Base-by-base conservation (phyloP, 1,284 basidiomycete species). In the Nidula niveotomentosa region DNA sequence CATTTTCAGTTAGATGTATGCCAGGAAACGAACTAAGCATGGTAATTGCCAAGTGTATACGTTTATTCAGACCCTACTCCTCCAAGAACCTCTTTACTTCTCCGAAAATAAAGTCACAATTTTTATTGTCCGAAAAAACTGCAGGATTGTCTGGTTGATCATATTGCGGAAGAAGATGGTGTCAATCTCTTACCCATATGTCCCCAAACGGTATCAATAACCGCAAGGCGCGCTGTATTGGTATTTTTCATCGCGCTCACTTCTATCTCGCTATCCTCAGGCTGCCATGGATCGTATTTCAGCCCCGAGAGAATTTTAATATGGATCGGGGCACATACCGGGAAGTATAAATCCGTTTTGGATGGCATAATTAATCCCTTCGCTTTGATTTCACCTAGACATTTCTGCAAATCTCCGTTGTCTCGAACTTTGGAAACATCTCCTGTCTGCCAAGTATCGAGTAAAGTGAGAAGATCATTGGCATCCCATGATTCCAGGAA, bases 301-400 rank as follows among this genome's bases (percentile, higher is more conserved):
- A 30, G 30, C 6, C 30, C 30, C 4, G 30, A 30, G 30, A 30
- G 1, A 30, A 6, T 30, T 30, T 30, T 30, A 30, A 6, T 6
- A 30, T 13, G 13, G 12, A 49, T 15, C 48, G 10, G 12, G 7
- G 6, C 46, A 64, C 74, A 57, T 57, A 79, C 79, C 15, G 81
- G 74, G 64, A 85, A 86, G 62, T 84, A 84, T 46, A 85, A 65
- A 60, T 86, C 84, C 6, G 80, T 84, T 65, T 78, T 83, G 61
- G 76, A 77, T 4, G 83, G 82, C 78, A 85, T 81, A 39, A 86
- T 74, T 48, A 85, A 69, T 0, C 74, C 79, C 53, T 75, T 75
- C n/a, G 81, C 80, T 57, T 76, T 76, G 59, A 83, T 81, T 33
- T 63, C 67, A 1, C 60, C 65, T 48, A 83, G 60, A 46, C 75